Evolutionary conservation across 2,329 filamentous ascomycete species (phyloP), one percentile per base, ranked within the genome.

Genomic region (Incumbomyces lentus): DNA sequence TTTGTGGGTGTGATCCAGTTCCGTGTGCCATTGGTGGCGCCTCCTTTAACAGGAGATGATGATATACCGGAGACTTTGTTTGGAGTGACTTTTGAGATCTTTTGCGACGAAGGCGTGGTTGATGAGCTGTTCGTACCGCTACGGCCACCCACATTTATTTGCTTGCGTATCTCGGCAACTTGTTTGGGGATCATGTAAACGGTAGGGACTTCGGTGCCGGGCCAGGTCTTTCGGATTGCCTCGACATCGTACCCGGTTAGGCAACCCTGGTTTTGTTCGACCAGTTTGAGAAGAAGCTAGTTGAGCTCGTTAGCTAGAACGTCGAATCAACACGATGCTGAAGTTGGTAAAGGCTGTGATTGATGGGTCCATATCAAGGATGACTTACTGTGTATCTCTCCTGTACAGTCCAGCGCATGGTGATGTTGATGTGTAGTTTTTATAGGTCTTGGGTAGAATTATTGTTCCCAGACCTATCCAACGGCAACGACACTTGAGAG

Each of bases 201-300:
- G 3, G 42, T 45, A 31, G 18, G 34, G 12, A 17, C 22, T 29
- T 38, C 42, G 33, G 5, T 16, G 10, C 31, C 14, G 2, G 42
- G 42, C 42, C 42, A 45, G 17, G 33, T 17, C 2, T 29, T 11
- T 16, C 14, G 19, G 34, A 45, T 45, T 19, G 4, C 13, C 14
- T 37, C n/a, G 18, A 35, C 12, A n/a, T 45, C 33, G 26, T 30
- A 19, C 30, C 17, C 30, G 33, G 13, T n/a, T n/a, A n/a, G n/a
- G n/a, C n/a, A n/a, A n/a, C n/a, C n/a, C n/a, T n/a, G 31, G 18
- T 44, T 37, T 16, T 37, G 42, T 14, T 26, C 18, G n/a, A 26
- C 2, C 13, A 45, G 14, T 26, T 37, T 45, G 13, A 45, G 22
- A n/a, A 45, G 42, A 14, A 45, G 42, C 42, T 45, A 33, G 17